Conservation (phyloP, 129 eudicot species). For the Flaveria bidentis region DNA sequence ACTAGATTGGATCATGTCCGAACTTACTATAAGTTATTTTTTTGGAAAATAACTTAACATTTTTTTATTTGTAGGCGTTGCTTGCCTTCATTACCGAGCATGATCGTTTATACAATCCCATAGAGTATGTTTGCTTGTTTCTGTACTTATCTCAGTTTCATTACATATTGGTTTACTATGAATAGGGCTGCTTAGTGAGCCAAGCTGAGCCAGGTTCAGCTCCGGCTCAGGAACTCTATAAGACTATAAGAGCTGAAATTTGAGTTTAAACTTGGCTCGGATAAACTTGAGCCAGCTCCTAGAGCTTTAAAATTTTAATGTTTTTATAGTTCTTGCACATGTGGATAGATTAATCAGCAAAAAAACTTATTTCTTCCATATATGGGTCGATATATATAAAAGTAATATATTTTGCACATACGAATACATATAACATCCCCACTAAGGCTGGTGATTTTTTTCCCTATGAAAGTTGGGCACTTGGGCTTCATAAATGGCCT, state of each 20-base stretch:
- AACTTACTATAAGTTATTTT: background rate
- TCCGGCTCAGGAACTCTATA: background rate
- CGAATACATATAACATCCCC: background rate
- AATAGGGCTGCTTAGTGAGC: background rate
- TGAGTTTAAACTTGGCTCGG: background rate
- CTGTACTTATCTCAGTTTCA: slow-evolving; percentile 5
- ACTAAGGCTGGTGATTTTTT: too few species aligned
- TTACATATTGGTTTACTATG: background rate
- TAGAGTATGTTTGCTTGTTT: slow-evolving; percentile 58
- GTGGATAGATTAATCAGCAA: too few species aligned
- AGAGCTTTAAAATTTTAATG: background rate
- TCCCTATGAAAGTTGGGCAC: background rate
- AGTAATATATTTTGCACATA: background rate
- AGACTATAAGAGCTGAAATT: background rate
- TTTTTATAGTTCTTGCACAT: background rate
- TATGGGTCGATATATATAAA: background rate
- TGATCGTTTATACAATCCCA: slow-evolving; percentile 58
- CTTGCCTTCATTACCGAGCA: slow-evolving; percentile 92
- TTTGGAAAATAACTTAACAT: background rate
- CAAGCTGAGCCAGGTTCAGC: background rate
- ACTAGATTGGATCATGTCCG: too few species aligned
- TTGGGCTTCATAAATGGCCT: background rate
- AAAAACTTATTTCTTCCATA: background rate
- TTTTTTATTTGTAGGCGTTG: slow-evolving; percentile 67
- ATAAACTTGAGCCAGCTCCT: background rate